phyloP scores from a whole-genome alignment of 805 yeast genomes.

The Saturnispora sekii region DNA sequence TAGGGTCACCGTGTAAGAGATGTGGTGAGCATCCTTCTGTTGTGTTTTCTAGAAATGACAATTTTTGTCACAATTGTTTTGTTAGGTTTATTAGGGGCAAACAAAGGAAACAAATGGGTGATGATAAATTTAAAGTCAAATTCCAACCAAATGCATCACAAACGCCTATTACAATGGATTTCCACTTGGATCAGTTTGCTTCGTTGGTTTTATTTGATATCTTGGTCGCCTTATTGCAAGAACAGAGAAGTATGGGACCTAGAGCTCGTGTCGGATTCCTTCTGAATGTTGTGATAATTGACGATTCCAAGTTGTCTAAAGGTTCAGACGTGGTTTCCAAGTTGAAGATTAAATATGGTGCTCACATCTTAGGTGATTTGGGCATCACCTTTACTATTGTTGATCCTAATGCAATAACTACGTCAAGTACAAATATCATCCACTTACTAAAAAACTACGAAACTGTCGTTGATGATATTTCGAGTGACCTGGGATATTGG shows the following conservation, averaged over 20 bases:
- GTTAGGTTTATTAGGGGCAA: slow-evolving; percentile 64
- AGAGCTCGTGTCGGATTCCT: slow-evolving; percentile 63
- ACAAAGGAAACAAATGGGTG: slow-evolving; percentile 69
- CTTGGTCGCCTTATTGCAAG: slow-evolving; percentile 46
- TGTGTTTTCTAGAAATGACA: slow-evolving; percentile 49
- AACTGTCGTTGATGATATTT: slow-evolving; percentile 9
- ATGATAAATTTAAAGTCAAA: slow-evolving; percentile 63
- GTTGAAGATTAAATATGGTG: slow-evolving; percentile 13
- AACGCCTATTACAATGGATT: slow-evolving; percentile 46
- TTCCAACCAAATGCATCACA: slow-evolving; percentile 35
- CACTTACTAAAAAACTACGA: slow-evolving; percentile 26
- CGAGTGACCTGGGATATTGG: slow-evolving; percentile 15
- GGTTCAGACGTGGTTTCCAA: neutral
- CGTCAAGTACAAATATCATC: slow-evolving; percentile 25
- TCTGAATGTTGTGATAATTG: slow-evolving; percentile 30
- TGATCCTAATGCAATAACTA: slow-evolving; percentile 32
- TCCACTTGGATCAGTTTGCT: slow-evolving; percentile 52
- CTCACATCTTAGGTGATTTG: slow-evolving; percentile 16
- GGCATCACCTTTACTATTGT: slow-evolving; percentile 33
- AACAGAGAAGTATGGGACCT: slow-evolving; percentile 47
- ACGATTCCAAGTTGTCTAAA: slow-evolving; percentile 1
- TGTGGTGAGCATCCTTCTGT: slow-evolving; percentile 38
- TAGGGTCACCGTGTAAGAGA: slow-evolving; percentile 32
- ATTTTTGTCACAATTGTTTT: slow-evolving; percentile 61
- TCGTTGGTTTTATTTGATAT: slow-evolving; percentile 65